Percentiles rank a stretch among this genome's conserved stretches.
phyloP scores from a whole-genome alignment of 2,329 filamentous ascomycete genomes.

The Calonectria naviculata region DNA sequence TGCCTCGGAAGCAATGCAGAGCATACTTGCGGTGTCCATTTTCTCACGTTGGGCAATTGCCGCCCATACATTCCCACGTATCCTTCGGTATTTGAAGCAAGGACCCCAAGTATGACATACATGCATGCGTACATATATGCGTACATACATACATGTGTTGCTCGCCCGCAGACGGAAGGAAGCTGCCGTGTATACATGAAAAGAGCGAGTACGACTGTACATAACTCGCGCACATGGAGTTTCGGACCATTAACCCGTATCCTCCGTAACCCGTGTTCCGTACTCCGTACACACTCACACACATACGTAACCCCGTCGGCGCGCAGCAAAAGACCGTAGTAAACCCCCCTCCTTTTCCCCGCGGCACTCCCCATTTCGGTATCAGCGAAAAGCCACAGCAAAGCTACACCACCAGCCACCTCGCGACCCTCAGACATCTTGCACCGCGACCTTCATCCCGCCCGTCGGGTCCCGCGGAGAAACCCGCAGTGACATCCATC shows the following conservation, averaged over 20 bases:
- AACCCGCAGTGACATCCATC: constrained; percentile 16
- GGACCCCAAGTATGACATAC: neutral
- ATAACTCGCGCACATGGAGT: neutral
- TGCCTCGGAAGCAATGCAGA: neutral
- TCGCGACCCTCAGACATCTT: constrained; percentile 12
- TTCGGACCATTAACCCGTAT: neutral
- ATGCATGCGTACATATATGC: neutral
- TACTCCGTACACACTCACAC: too few species aligned
- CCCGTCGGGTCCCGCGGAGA: neutral
- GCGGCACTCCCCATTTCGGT: neutral
- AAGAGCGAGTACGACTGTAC: neutral
- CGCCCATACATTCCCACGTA: neutral
- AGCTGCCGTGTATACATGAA: neutral
- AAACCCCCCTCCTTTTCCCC: neutral
- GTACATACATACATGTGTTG: neutral
- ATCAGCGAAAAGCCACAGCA: constrained; percentile 14
- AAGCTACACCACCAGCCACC: constrained; percentile 10
- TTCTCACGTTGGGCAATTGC: neutral
- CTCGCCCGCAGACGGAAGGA: neutral
- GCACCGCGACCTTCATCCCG: neutral
- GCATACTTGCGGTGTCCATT: neutral
- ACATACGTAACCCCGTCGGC: neutral
- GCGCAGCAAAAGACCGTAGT: neutral
- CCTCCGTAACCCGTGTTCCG: too few species aligned
- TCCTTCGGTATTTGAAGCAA: neutral